phyloP scores from a whole-genome alignment of 1,139 yeast species.

The Hyphopichia burtonii region DNA sequence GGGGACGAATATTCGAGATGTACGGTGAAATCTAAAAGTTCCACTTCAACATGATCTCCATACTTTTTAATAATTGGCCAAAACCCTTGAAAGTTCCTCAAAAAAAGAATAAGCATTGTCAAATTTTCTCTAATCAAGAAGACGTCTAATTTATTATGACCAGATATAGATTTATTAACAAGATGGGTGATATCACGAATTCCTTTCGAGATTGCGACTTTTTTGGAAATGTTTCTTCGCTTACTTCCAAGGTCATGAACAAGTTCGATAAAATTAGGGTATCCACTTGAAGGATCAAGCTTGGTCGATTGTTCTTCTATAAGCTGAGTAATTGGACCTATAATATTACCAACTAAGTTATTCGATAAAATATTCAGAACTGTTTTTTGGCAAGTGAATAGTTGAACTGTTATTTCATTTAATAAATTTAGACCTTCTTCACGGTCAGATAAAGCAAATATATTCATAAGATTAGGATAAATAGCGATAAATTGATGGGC shows the following conservation, averaged over 20 bases:
- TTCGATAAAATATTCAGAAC: conserved; percentile 40
- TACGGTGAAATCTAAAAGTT: conserved; percentile 47
- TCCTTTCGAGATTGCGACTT: conserved; percentile 31
- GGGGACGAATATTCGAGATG: conserved; percentile 50
- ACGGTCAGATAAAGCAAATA: conserved; percentile 54
- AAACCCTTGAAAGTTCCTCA: conserved; percentile 57
- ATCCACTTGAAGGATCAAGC: conserved; percentile 26
- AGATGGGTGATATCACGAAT: conserved; percentile 45
- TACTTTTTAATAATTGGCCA: conserved; percentile 55
- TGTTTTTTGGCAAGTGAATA: conserved; percentile 65
- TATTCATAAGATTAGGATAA: conserved; percentile 52
- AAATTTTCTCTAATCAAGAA: conserved; percentile 33
- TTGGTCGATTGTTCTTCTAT: conserved; percentile 39
- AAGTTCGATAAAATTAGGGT: conserved; percentile 28
- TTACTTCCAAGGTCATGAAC: conserved; percentile 16
- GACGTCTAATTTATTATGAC: conserved; percentile 17
- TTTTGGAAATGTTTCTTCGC: conserved; percentile 19
- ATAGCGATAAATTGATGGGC: conserved; percentile 53
- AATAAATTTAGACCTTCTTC: conserved; percentile 62
- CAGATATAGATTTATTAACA: conserved; percentile 31
- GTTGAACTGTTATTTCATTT: conserved; percentile 56
- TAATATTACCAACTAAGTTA: conserved; percentile 36
- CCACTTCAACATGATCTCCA: conserved; percentile 69
- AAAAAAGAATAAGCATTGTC: conserved; percentile 36
- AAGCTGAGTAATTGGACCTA: conserved; percentile 49